phyloP scores from a whole-genome alignment of 2,329 filamentous ascomycete genomes.

The Colletotrichum gloeosporioides region DNA sequence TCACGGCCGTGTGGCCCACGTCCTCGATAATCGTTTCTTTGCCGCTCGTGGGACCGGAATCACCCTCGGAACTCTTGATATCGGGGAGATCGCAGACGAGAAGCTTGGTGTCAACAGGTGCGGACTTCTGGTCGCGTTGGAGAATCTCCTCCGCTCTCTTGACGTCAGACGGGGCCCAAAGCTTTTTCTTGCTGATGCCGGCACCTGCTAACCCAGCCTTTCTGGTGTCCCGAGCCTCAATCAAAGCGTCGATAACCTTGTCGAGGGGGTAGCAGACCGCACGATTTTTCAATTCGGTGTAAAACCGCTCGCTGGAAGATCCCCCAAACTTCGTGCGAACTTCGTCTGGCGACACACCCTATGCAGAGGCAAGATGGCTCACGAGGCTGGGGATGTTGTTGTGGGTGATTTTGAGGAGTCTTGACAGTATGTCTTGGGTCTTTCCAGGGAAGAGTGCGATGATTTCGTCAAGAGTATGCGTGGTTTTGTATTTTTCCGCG shows the following conservation, averaged over 20 bases:
- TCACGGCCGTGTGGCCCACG: not conserved
- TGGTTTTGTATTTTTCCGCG: not conserved
- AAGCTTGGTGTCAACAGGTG: not conserved
- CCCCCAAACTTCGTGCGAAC: not conserved
- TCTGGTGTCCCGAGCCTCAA: not conserved
- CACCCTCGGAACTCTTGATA: not conserved
- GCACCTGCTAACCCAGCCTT: not conserved
- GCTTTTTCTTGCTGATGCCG: not conserved
- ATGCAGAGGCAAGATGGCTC: not conserved
- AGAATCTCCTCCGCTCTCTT: not conserved
- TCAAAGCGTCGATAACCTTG: not conserved
- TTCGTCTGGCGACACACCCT: not conserved
- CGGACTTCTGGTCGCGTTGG: not conserved
- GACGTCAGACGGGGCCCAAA: not conserved
- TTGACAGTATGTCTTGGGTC: not conserved
- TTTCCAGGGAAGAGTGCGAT: not conserved
- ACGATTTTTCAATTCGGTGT: not conserved
- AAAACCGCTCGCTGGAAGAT: not conserved
- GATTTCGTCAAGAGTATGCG: not conserved
- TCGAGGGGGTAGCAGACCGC: not conserved
- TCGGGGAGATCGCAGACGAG: not conserved
- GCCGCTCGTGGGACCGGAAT: not conserved
- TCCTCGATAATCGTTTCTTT: not conserved
- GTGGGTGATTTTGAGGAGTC: not conserved
- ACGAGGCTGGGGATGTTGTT: not conserved